phyloP scores from a whole-genome alignment of 768 basidiomycete genomes.

The Panaeolus cyanescens region DNA sequence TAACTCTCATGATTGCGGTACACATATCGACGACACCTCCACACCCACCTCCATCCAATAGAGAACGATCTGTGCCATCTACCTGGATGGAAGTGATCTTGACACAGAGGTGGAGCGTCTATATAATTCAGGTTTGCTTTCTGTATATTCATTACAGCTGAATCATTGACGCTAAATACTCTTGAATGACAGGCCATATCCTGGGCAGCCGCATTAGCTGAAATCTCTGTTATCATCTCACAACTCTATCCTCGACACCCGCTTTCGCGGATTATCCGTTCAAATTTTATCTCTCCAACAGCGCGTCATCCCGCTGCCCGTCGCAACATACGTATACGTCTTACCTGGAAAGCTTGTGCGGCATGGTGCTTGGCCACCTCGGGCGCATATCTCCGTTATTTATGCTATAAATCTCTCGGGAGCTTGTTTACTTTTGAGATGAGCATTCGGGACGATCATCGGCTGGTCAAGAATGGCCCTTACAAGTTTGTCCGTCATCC shows the following conservation, averaged over 20 bases:
- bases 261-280: slow-evolving; percentile 25
- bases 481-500: slow-evolving; percentile 53
- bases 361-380: slow-evolving; percentile 26
- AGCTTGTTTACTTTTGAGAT: slow-evolving; percentile 54
- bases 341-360: slow-evolving; percentile 33
- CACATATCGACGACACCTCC: slow-evolving; percentile 50
- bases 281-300: slow-evolving; percentile 24
- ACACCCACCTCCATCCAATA: slow-evolving; percentile 34
- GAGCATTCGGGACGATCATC: slow-evolving; percentile 47
- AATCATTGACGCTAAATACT: not conserved
- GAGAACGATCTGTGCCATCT: slow-evolving; percentile 32
- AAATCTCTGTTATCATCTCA: slow-evolving; percentile 38
- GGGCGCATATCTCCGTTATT: slow-evolving; percentile 43
- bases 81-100: slow-evolving; percentile 39
- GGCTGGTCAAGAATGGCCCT: slow-evolving; percentile 48
- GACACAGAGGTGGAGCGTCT: slow-evolving; percentile 32
- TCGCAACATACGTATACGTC: slow-evolving; percentile 31
- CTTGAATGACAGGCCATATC: slow-evolving; percentile 29
- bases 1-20: slow-evolving; percentile 43
- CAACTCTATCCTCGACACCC: slow-evolving; percentile 21
- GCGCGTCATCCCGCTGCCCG: slow-evolving; percentile 7
- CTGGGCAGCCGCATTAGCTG: slow-evolving; percentile 39
- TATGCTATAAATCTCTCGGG: slow-evolving; percentile 49
- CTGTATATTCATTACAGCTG: not conserved
- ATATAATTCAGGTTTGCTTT: slow-evolving; percentile 35